Base-by-base conservation (phyloP, 805 yeast species). In the Cyberlindnera petersonii region DNA sequence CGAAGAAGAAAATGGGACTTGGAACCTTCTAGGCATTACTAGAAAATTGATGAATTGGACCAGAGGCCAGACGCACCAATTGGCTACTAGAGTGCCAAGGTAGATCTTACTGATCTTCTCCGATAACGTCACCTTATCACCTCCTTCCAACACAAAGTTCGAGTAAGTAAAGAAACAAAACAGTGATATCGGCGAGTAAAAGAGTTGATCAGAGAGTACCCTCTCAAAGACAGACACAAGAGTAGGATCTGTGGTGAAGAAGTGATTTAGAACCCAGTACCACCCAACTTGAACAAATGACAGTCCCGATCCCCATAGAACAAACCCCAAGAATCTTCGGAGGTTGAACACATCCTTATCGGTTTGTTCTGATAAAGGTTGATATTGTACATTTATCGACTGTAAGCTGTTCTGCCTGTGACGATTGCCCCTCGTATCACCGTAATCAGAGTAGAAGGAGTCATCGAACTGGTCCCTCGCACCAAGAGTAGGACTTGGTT, bases 1-100 rank as follows among this genome's bases (percentile, higher is more conserved):
- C 64, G 85, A 83, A 42, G 93, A 82, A 39, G 94, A 81, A 59
- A 93, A 91, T 0, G 97, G 96, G 5, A 91, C 95, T 61, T 91
- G 98, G 49, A 79, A 74, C 43, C 70, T 70, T 43, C 77, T 69
- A 2, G 91, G 91, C 61, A 85, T 74, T 3, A 82, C 55, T 39
- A 81, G 66, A 50, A 85, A 85, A 52, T 85, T 85, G 47, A 84
- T 65, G 46, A 85, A 79, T 52, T 85, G 94, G 16, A 83, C 88
- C 9, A 85, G 75, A 37, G 86, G 85, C 94, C 94, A 85, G n/a
- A 85, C 75, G 42, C 81, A 65, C 56, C 76, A 81, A 53, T 83
- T 84, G 43, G 76, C 76, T 24, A 79, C 72, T 40, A 83, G 61
- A 0, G 94, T 85, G 31, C 77, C 72, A 20, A 85, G 57, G 55